phyloP scores from a whole-genome alignment of 306 rosid species.

The Cucumis cinereus region DNA sequence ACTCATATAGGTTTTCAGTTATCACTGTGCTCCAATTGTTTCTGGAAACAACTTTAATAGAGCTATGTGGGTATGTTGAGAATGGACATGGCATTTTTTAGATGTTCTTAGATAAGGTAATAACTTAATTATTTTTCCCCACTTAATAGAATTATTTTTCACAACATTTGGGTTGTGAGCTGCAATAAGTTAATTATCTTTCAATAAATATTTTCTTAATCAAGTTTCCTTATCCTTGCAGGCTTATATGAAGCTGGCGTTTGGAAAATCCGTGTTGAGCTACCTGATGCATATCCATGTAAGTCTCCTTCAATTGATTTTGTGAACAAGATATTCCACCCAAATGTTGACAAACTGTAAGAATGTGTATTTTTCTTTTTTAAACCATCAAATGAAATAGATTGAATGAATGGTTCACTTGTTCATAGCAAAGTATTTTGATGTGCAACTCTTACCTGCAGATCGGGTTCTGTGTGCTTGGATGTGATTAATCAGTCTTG shows the following conservation, averaged over 20 bases:
- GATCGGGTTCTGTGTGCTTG: slow-evolving; percentile 98
- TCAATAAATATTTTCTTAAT: neutral
- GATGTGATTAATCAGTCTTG: slow-evolving; percentile 98
- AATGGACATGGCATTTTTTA: neutral
- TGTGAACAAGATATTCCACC: slow-evolving; percentile 95
- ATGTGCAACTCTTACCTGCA: slow-evolving; percentile 24
- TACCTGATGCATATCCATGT: slow-evolving; percentile 98
- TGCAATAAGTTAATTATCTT: neutral
- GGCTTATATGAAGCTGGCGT: slow-evolving; percentile 96
- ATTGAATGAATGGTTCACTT: neutral
- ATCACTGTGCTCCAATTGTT: neutral
- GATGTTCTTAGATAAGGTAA: neutral
- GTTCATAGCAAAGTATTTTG: neutral
- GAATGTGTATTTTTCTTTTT: slow-evolving; percentile 8
- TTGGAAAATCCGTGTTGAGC: slow-evolving; percentile 96
- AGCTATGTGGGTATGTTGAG: neutral
- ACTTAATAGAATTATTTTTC: neutral
- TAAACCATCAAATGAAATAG: neutral
- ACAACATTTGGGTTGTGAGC: neutral
- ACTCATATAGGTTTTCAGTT: neutral
- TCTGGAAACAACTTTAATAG: neutral
- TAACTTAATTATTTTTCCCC: too few species aligned
- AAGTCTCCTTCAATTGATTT: slow-evolving; percentile 94
- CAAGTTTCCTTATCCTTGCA: slow-evolving; percentile 16
- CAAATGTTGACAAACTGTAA: slow-evolving; percentile 95